Conservation (phyloP, 306 rosid genomes). For the Astragalus glycyphyllos region DNA sequence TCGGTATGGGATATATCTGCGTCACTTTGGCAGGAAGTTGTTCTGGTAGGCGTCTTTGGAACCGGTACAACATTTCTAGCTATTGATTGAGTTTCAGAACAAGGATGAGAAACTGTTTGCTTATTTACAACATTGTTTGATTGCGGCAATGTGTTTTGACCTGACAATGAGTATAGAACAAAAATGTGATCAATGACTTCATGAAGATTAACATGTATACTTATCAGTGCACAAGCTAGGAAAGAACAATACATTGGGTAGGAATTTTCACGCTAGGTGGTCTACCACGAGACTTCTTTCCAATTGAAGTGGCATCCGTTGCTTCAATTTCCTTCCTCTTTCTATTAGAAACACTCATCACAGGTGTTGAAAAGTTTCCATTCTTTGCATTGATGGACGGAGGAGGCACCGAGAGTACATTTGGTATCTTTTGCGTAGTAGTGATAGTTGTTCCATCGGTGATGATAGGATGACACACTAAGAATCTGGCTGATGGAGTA, state of each 20-base stretch:
- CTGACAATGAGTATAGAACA: slow-evolving; percentile 40
- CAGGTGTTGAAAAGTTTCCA: slow-evolving; percentile 51
- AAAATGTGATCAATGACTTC: neutral
- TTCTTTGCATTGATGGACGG: slow-evolving; percentile 52
- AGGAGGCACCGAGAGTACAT: slow-evolving; percentile 47
- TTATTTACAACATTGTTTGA: slow-evolving; percentile 38
- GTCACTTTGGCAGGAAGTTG: slow-evolving; percentile 57
- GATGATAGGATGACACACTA: slow-evolving; percentile 34
- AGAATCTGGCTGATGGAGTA: neutral
- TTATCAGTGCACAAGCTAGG: slow-evolving; percentile 21
- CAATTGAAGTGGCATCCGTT: slow-evolving; percentile 49
- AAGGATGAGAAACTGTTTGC: slow-evolving; percentile 45
- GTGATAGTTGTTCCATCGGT: slow-evolving; percentile 14
- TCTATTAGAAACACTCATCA: slow-evolving; percentile 37
- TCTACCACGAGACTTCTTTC: slow-evolving; percentile 61
- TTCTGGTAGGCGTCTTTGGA: slow-evolving; percentile 65
- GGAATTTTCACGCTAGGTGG: slow-evolving; percentile 42
- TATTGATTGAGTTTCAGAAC: slow-evolving; percentile 49
- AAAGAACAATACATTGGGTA: slow-evolving; percentile 42
- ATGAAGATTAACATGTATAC: neutral
- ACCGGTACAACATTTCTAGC: slow-evolving; percentile 45
- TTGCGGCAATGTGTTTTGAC: slow-evolving; percentile 43
- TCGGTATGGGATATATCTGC: slow-evolving; percentile 62
- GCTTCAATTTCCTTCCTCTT: slow-evolving; percentile 59
- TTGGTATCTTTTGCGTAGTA: slow-evolving; percentile 40